Evolutionary conservation across 495 filamentous ascomycete species (phyloP).

Genomic region (Penicillium antarcticum): DNA sequence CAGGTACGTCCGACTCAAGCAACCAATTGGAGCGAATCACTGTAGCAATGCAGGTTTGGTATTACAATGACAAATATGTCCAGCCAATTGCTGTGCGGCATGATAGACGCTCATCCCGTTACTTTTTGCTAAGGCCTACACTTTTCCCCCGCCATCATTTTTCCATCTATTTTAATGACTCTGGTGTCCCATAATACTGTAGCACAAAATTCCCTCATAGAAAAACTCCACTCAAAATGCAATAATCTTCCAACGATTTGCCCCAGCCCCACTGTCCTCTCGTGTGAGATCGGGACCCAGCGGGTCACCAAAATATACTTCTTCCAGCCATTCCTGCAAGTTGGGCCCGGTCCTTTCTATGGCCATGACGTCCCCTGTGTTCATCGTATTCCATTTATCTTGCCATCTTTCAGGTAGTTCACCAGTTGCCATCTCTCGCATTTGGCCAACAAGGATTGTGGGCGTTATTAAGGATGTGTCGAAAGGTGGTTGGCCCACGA

Average conservation of each 20-base stretch:
- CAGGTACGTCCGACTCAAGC: no score
- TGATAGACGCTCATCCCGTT: no score
- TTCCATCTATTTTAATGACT: no score
- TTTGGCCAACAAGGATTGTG: slow-evolving; percentile 28
- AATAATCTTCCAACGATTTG: slow-evolving; percentile 28
- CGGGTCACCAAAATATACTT: slow-evolving; percentile 29
- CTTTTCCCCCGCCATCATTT: no score
- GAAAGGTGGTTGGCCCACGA: slow-evolving; percentile 35
- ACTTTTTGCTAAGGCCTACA: no score
- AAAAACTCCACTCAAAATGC: slow-evolving; percentile 33
- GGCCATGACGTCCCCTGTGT: slow-evolving; percentile 3
- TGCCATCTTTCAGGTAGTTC: slow-evolving; percentile 31
- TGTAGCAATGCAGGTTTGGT: no score
- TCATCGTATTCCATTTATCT: slow-evolving; percentile 20
- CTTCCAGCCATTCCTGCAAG: slow-evolving; percentile 36
- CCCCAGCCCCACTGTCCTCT: slow-evolving; percentile 29
- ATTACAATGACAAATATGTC: no score
- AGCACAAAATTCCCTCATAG: no score
- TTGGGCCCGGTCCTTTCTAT: slow-evolving; percentile 17
- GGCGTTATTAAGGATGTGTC: slow-evolving; percentile 31
- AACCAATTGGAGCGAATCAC: no score
- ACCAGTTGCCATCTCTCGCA: slow-evolving; percentile 32
- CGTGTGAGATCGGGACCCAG: slow-evolving; percentile 22
- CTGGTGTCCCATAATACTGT: no score
- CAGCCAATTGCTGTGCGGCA: no score